Conservation (phyloP, 331 rosid species). For the Rhamnella rubrinervis region DNA sequence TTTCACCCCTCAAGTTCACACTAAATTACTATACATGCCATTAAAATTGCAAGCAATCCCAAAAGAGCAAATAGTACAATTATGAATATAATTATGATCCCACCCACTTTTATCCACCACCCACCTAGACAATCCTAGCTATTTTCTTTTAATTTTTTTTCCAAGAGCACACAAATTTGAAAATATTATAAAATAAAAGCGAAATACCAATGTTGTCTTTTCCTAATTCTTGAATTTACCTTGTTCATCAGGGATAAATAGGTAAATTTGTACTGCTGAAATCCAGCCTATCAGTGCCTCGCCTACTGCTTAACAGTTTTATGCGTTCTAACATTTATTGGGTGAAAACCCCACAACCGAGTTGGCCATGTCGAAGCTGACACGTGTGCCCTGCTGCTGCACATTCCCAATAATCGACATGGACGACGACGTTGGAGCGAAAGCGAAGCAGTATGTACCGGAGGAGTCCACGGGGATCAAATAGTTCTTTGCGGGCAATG, state of each 20-base stretch:
- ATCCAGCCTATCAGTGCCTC: background rate
- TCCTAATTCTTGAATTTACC: background rate
- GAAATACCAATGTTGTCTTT: no score
- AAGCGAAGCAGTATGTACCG: constrained; percentile 83
- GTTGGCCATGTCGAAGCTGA: constrained; percentile 62
- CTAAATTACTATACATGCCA: no score
- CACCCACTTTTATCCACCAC: background rate
- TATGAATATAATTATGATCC: background rate
- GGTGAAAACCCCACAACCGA: constrained; percentile 63
- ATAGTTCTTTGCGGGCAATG: constrained; percentile 75
- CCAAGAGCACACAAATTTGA: no score
- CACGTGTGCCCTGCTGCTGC: constrained; percentile 99
- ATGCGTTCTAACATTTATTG: constrained; percentile 47
- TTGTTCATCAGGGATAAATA: constrained; percentile 16
- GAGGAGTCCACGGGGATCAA: constrained; percentile 65
- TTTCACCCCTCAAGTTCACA: no score
- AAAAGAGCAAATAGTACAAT: no score
- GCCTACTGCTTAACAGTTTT: no score
- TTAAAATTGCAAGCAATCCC: no score
- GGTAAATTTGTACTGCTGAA: background rate
- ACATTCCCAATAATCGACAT: constrained; percentile 84
- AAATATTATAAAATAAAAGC: no score
- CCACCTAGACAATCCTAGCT: background rate
- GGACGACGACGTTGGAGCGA: constrained; percentile 73
- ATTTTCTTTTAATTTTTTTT: no score